These are phyloP conservation scores for Diplodia mutila DNA, from an alignment of 2,329 filamentous ascomycete genomes.

Conservation along the genomic window DNA sequence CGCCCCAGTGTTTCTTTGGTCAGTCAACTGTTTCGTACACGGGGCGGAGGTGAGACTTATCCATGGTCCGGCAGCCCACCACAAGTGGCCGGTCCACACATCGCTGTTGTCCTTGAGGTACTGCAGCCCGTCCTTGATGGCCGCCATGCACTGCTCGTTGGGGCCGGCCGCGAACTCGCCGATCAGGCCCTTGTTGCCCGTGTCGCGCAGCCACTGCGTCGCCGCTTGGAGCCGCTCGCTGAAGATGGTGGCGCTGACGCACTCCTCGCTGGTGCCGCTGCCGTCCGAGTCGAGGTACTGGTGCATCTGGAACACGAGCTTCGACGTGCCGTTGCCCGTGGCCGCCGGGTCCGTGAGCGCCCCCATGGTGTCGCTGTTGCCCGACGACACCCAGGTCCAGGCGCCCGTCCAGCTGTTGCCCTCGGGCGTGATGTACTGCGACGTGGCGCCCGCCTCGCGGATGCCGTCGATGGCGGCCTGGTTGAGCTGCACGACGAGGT, in stretches of 20 bases:
- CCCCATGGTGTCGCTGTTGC: constrained; percentile 51
- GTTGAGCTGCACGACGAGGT: constrained; percentile 51
- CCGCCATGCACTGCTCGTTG: constrained; percentile 55
- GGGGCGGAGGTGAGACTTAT: background rate
- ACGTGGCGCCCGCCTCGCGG: constrained; percentile 47
- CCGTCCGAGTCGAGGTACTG: constrained; percentile 64
- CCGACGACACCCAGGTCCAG: constrained; percentile 55
- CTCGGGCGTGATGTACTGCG: constrained; percentile 65
- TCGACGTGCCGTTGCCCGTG: constrained; percentile 38
- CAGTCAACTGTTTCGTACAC: no score
- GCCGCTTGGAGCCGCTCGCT: constrained; percentile 55
- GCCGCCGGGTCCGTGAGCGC: constrained; percentile 56
- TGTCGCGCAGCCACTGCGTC: constrained; percentile 58
- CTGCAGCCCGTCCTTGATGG: constrained; percentile 54
- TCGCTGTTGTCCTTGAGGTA: constrained; percentile 55
- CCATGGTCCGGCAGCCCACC: constrained; percentile 62
- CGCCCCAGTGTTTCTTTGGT: constrained; percentile 33
- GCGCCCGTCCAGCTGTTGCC: constrained; percentile 56
- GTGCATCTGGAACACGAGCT: constrained; percentile 64
- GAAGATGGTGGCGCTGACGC: constrained; percentile 59
- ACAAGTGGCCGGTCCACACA: constrained; percentile 58
- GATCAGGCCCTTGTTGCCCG: constrained; percentile 57
- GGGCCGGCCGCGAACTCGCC: constrained; percentile 60
- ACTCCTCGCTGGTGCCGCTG: constrained; percentile 55
- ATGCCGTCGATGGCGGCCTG: constrained; percentile 54